phyloP scores from a whole-genome alignment of 768 basidiomycete genomes.

The Xerocomellus chrysenteron region DNA sequence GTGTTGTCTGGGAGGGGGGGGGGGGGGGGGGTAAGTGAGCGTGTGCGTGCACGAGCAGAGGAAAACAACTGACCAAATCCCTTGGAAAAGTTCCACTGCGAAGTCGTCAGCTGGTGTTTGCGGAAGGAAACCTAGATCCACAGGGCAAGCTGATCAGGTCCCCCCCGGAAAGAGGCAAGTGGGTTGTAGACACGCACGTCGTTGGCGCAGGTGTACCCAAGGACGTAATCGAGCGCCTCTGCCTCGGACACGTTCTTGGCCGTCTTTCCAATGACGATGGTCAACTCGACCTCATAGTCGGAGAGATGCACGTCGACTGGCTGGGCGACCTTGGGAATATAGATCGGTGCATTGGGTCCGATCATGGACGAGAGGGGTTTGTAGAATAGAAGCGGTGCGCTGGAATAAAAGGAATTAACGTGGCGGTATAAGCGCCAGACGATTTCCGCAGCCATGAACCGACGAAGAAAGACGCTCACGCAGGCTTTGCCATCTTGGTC shows the following conservation, averaged over 20 bases:
- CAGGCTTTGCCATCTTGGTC: constrained; percentile 59
- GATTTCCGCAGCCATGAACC: background rate
- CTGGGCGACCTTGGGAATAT: constrained; percentile 66
- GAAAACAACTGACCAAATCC: constrained; percentile 59
- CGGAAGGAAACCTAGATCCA: constrained; percentile 64
- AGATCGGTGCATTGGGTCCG: constrained; percentile 64
- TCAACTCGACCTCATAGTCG: constrained; percentile 82
- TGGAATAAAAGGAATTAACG: constrained; percentile 19
- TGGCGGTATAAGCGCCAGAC: background rate
- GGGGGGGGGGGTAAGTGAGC: too few species aligned
- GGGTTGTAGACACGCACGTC: constrained; percentile 48
- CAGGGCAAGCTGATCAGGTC: background rate
- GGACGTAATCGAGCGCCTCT: constrained; percentile 82
- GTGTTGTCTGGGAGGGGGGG: too few species aligned
- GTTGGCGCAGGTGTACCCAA: constrained; percentile 80
- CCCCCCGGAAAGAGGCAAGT: background rate
- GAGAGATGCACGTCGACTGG: constrained; percentile 69
- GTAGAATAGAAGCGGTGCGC: constrained; percentile 75
- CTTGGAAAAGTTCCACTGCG: constrained; percentile 89
- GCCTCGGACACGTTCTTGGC: constrained; percentile 78
- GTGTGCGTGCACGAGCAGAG: too few species aligned
- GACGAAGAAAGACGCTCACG: constrained; percentile 40
- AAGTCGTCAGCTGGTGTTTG: constrained; percentile 73
- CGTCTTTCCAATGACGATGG: constrained; percentile 78
- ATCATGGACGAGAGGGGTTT: constrained; percentile 72